phyloP scores from a whole-genome alignment of 1,139 yeast genomes.

The Meyerozyma sp. region DNA sequence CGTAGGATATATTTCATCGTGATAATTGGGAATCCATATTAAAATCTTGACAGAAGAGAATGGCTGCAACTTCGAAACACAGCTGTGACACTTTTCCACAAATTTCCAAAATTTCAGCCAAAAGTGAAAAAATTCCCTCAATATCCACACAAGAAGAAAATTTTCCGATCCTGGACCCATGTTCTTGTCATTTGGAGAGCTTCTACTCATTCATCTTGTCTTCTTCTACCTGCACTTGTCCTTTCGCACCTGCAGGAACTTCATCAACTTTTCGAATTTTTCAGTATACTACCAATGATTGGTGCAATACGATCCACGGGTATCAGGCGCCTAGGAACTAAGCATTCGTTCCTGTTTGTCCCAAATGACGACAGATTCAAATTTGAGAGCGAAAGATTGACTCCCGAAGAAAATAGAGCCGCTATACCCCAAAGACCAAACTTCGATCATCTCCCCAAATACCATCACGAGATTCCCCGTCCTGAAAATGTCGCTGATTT shows the following conservation, averaged over 20 bases:
- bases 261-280: not conserved
- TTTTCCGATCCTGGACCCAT: too few species aligned
- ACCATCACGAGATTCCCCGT: constrained; percentile 26
- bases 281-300: not conserved
- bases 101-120: not conserved
- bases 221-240: not conserved
- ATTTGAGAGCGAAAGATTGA: constrained; percentile 29
- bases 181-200: too few species aligned
- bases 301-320: not conserved
- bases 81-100: not conserved
- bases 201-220: too few species aligned
- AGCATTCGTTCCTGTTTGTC: constrained; percentile 20
- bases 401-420: constrained; percentile 25
- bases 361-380: constrained; percentile 27
- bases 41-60: too few species aligned
- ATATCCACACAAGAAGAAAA: too few species aligned
- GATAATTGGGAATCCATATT: too few species aligned
- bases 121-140: not conserved
- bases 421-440: constrained; percentile 28
- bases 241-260: not conserved
- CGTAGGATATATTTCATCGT: too few species aligned
- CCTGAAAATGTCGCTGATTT: constrained; percentile 35
- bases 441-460: constrained; percentile 11
- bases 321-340: not conserved
- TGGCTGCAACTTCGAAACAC: not conserved